A percentile compares a stretch with the other conserved stretches of the same genome.
Evolutionary conservation across 1,284 basidiomycete species (phyloP).

Genomic region (Ceratobasidium sp.): DNA sequence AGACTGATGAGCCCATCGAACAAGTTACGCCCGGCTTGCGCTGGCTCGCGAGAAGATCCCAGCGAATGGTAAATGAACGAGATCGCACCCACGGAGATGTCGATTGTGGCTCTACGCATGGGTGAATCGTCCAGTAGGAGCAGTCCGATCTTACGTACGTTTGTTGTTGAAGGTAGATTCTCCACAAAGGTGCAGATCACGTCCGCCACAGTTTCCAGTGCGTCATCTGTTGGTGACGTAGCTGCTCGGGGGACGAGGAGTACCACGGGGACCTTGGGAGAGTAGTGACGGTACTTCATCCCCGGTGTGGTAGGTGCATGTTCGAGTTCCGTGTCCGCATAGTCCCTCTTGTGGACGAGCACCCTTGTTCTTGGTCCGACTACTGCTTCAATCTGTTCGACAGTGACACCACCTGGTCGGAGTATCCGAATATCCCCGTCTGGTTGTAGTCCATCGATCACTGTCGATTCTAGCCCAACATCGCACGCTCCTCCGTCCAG

Average conservation of each 20-base stretch:
- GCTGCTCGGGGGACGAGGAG: conserved; percentile 70
- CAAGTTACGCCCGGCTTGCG: conserved; percentile 78
- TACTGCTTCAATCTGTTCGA: conserved; percentile 81
- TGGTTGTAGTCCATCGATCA: conserved; percentile 81
- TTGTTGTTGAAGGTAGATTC: conserved; percentile 12
- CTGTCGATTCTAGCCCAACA: conserved; percentile 95
- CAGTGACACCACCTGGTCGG: conserved; percentile 90
- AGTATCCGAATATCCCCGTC: conserved; percentile 84
- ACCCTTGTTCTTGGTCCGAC: conserved; percentile 57
- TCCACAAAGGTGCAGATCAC: conserved; percentile 46
- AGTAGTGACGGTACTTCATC: conserved; percentile 99
- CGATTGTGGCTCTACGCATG: conserved; percentile 46
- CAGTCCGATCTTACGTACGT: conserved; percentile 66
- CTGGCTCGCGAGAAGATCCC: conserved; percentile 67
- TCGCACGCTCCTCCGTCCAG: conserved; percentile 92
- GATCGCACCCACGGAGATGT: conserved; percentile 48
- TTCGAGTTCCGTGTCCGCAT: conserved; percentile 68
- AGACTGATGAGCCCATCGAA: conserved; percentile 89
- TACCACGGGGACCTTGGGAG: conserved; percentile 83
- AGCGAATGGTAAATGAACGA: conserved; percentile 57
- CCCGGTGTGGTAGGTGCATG: conserved; percentile 92
- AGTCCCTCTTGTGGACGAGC: conserved; percentile 79
- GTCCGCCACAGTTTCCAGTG: conserved; percentile 47
- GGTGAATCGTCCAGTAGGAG: conserved; percentile 71
- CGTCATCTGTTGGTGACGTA: conserved; percentile 44